Conservation (phyloP, 2,329 filamentous ascomycete genomes). For the Botrytis squamosa region DNA sequence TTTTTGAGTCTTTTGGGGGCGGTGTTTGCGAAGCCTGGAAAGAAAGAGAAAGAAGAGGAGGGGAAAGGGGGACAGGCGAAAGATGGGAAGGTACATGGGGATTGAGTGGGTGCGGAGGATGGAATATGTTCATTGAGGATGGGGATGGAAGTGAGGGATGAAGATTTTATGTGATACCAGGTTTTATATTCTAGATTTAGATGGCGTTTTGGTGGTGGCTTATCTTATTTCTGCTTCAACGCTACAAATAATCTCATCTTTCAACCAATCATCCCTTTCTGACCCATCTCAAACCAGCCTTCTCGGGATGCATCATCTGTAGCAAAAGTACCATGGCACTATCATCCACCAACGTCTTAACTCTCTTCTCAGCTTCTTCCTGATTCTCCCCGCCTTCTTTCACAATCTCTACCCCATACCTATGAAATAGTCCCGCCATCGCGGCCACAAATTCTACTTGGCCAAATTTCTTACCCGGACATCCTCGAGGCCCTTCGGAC, state of each 20-base stretch:
- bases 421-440: not conserved
- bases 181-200: not conserved
- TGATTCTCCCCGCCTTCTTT: not conserved
- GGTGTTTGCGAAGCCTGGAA: not conserved
- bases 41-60: not conserved
- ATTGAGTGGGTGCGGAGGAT: not conserved
- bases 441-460: not conserved
- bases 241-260: not conserved
- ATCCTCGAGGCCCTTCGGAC: not conserved
- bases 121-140: not conserved
- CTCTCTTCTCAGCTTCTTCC: not conserved
- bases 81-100: not conserved
- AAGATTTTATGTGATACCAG: not conserved
- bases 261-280: not conserved
- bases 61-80: not conserved
- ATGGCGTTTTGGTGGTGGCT: not conserved
- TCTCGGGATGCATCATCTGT: not conserved
- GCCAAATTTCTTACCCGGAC: not conserved
- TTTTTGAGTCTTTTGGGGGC: conserved; percentile 8
- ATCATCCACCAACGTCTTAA: not conserved
- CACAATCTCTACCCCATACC: not conserved
- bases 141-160: too few species aligned
- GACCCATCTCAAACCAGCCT: not conserved
- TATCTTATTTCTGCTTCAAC: fast-evolving
- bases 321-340: not conserved